Evolutionary conservation across 495 filamentous ascomycete genomes (phyloP), one percentile per base, ranked within the genome.

Genomic region (Penicillium pulvis): DNA sequence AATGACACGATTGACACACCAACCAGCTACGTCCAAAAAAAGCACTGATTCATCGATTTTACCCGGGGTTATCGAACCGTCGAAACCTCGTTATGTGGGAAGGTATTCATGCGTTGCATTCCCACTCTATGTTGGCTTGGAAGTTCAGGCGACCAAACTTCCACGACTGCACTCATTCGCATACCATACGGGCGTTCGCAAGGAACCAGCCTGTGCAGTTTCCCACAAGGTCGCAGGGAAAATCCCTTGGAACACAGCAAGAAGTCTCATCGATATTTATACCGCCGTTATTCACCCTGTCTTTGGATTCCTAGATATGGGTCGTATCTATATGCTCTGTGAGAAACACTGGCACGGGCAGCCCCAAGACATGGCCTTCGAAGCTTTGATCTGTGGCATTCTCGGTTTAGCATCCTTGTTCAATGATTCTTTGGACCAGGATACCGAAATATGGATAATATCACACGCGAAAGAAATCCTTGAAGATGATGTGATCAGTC

Each of bases 111-210:
- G 70, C 12, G 69, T 78, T 47, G 79, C 77, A 17, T 79, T 78
- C 53, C 73, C 75, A 0, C 64, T 71, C 43, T 74, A 66, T 50
- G 62, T 80, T 16, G 77, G 75, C 10, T 60, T 75, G 47, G 67
- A 70, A 17, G 47, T 81, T 28, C 73, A 76, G 20, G 66, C 75
- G 3, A 61, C 70, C 6, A 70, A 67, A 23, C 73, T 75, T 39
- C 77, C 78, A 4, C 63, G 75, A 17, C 50, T 80, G 41, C 77
- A 79, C 31, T 76, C 74, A 12, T 81, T 78, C 64, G 79, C 67
- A 10, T 81, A 78, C 64, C 75, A 80, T 57, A 55, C 66, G 4
- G 75, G 76, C 2, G 72, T 68, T 17, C 66, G 78, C 33, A 42
- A 63, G 10, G 77, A 73, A 48, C 55, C 57, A 19, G 51, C 51